These are phyloP conservation scores for Acidomyces sp. DNA, from an alignment of 495 filamentous ascomycete species.

Conservation along the genomic window DNA sequence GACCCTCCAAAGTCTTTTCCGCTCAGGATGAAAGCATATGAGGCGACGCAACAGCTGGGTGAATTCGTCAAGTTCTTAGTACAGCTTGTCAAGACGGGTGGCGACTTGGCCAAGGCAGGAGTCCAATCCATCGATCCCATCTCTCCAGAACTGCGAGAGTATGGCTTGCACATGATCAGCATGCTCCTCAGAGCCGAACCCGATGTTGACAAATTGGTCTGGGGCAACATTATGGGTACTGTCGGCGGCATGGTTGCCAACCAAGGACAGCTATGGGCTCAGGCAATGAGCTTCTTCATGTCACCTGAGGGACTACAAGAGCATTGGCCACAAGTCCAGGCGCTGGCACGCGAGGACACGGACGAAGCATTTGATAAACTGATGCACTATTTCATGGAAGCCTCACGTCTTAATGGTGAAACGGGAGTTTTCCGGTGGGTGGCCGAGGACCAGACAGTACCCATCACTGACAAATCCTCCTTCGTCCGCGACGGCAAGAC, in stretches of 20 bases:
- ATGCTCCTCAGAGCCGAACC: constrained; percentile 20
- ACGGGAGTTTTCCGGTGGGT: constrained; percentile 23
- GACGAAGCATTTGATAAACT: constrained; percentile 27
- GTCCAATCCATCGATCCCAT: constrained; percentile 22
- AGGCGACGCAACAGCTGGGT: constrained; percentile 23
- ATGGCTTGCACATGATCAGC: constrained; percentile 28
- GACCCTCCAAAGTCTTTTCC: constrained; percentile 53
- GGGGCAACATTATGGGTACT: constrained; percentile 31
- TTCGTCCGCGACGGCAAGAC: constrained; percentile 30
- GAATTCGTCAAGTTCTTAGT: constrained; percentile 26
- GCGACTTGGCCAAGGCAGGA: constrained; percentile 16
- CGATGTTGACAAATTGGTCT: constrained; percentile 23
- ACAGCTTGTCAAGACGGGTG: constrained; percentile 13
- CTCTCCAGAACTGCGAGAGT: constrained; percentile 20
- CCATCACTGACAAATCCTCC: constrained; percentile 22
- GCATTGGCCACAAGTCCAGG: constrained; percentile 39
- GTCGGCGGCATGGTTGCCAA: constrained; percentile 34
- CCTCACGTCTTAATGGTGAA: constrained; percentile 25
- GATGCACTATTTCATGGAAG: constrained; percentile 31
- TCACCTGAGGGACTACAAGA: constrained; percentile 29
- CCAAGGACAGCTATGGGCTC: constrained; percentile 27
- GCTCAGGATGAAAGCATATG: constrained; percentile 40
- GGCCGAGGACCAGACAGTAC: constrained; percentile 25
- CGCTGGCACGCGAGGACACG: constrained; percentile 31
- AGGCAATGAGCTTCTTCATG: constrained; percentile 33